Base-by-base conservation (phyloP, 2,329 filamentous ascomycete species). In the Diaporthe sp. region DNA sequence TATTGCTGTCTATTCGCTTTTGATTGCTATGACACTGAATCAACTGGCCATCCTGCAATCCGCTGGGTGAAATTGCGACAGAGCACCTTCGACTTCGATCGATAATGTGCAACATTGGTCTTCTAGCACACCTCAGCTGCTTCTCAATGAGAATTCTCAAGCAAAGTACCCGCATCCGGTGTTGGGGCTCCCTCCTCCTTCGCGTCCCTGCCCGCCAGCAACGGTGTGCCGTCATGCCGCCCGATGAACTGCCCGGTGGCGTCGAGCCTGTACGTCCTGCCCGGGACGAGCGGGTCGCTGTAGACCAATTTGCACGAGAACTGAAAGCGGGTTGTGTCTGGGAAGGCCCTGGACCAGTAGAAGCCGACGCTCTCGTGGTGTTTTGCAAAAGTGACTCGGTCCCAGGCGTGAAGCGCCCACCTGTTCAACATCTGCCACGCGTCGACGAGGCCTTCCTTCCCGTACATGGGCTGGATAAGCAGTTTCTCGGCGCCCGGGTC, bases 291-390 rank as follows among this genome's bases (percentile, higher is more conserved):
- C 61, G 61, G 61, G 42, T 65, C 61, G 42, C 39, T 65, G 42
- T 65, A 65, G 15, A 12, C 17, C 25, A 65, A 6, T 3, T 34
- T 46, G 25, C 25, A 49, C 28, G 42, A 34, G 42, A 65, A 65
- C 19, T 12, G 7, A 12, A 49, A 13, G 42, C 61, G 25, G 25
- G 61, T 65, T 25, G 42, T 49, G 17, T 65, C 61, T 4, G 61
- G 61, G 25, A 65, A 65, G 4, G 61, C 17, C n/a, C 61, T 46
- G 25, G 61, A 46, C 61, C 61, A 65, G 61, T n/a, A 31, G 61
- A 65, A 65, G 42, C 61, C 61, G 25, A 65, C 15, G 8, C 25
- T 25, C 61, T 65, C 39, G 61, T 65, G 61, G 17, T 65, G 17
- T 8, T 13, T 65, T 34, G 61, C 61, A 22, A 49, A 65, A 42